Conservation (phyloP, 2,329 filamentous ascomycete species). For the Fusarium virguliforme region DNA sequence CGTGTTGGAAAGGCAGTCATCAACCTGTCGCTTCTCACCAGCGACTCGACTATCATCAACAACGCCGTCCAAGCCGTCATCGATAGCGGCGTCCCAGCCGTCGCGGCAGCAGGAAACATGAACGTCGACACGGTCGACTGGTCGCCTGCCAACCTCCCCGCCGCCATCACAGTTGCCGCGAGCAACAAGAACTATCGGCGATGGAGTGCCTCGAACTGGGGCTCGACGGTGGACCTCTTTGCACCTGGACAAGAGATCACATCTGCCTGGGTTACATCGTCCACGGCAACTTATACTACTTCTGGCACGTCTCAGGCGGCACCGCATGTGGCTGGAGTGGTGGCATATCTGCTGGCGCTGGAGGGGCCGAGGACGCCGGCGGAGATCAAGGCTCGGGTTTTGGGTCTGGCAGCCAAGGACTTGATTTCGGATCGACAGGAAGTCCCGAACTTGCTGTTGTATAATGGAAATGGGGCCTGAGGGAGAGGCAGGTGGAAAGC, state of each 20-base stretch:
- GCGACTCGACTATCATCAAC: constrained; percentile 26
- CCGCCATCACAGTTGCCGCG: constrained; percentile 49
- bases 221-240: constrained; percentile 38
- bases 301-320: constrained; percentile 43
- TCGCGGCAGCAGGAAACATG: constrained; percentile 53
- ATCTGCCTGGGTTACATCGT: constrained; percentile 50
- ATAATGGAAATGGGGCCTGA: constrained; percentile 38
- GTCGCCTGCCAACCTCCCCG: constrained; percentile 40
- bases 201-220: constrained; percentile 64
- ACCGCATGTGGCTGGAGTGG: constrained; percentile 44
- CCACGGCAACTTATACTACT: not conserved
- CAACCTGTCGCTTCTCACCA: constrained; percentile 60
- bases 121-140: constrained; percentile 19
- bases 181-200: constrained; percentile 54
- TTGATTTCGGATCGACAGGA: constrained; percentile 27
- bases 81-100: constrained; percentile 55
- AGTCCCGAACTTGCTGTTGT: constrained; percentile 34
- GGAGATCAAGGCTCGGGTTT: constrained; percentile 20
- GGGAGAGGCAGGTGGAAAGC: no score
- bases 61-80: constrained; percentile 41
- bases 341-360: constrained; percentile 42
- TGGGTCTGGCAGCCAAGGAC: constrained; percentile 32
- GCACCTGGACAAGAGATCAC: constrained; percentile 20
- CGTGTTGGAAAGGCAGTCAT: constrained; percentile 57
- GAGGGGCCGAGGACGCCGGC: constrained; percentile 31